These are phyloP conservation scores for Trypanosoma theileri DNA, from an alignment of 208 protist species.

Conservation along the genomic window DNA sequence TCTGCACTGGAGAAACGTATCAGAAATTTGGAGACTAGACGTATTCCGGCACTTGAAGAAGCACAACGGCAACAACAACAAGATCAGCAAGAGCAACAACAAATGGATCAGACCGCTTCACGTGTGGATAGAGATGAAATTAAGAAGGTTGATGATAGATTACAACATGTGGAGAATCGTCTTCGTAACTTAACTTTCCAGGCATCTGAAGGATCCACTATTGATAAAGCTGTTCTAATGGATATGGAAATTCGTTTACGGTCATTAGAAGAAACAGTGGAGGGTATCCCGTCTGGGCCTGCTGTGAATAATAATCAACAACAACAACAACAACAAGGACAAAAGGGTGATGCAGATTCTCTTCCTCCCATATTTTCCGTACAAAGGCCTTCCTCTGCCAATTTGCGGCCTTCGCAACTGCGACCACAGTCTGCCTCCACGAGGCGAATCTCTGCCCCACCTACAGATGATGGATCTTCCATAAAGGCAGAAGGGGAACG, in stretches of 20 bases:
- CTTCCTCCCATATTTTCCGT: background rate
- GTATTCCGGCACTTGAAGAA: conserved; percentile 29
- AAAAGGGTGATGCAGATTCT: background rate
- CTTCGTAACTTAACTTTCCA: conserved; percentile 40
- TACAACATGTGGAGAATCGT: conserved; percentile 50
- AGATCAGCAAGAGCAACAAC: conserved; percentile 1
- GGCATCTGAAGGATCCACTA: conserved; percentile 8
- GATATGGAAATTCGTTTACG: conserved; percentile 51
- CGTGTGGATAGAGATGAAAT: conserved; percentile 20
- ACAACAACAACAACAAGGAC: background rate
- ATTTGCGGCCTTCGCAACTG: background rate
- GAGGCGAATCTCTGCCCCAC: conserved; percentile 12
- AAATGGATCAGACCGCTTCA: background rate
- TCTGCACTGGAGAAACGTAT: conserved; percentile 39
- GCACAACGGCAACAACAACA: conserved; percentile 16
- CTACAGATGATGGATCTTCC: background rate
- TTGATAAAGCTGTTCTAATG: conserved; percentile 32
- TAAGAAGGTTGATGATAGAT: conserved; percentile 32
- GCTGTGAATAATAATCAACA: no score
- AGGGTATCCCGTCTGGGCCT: conserved; percentile 17
- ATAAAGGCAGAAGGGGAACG: background rate
- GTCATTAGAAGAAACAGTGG: conserved; percentile 48
- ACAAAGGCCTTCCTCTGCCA: background rate
- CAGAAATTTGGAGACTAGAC: conserved; percentile 32
- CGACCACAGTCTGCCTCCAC: background rate